Percentiles rank a stretch among this genome's conserved stretches.
Evolutionary conservation across 768 basidiomycete species (phyloP).

Genomic region (Candolleomyces aberdarensis): DNA sequence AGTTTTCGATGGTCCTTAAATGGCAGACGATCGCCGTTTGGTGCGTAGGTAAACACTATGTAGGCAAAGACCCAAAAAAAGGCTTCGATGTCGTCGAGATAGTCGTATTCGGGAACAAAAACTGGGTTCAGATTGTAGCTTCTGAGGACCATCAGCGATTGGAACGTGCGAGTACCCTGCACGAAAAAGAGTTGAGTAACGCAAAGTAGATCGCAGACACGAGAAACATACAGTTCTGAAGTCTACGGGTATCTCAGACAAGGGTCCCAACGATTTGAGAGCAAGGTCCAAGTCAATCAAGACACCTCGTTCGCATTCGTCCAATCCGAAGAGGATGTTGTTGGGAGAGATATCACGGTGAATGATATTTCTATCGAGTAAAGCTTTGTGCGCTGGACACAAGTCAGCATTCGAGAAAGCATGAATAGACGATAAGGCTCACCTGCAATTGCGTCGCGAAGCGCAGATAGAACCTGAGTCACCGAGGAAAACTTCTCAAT

Average conservation of each 20-base stretch:
- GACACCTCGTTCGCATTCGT: not conserved
- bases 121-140: not conserved
- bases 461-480: constrained; percentile 3
- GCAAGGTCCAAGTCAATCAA: constrained; percentile 5
- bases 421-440: not conserved
- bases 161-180: not conserved
- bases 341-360: constrained; percentile 1
- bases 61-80: constrained; percentile 2
- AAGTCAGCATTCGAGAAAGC: not conserved
- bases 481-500: not conserved
- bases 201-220: not conserved
- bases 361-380: not conserved
- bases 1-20: too few relatives aligned
- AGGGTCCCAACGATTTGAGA: not conserved
- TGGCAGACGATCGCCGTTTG: too few relatives aligned
- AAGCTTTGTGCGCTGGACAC: not conserved
- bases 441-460: constrained; percentile 13
- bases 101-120: not conserved
- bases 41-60: not conserved
- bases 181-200: not conserved
- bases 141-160: not conserved
- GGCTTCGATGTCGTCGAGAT: constrained; percentile 4
- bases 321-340: not conserved
- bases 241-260: not conserved
- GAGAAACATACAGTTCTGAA: not conserved